These are phyloP conservation scores for Setaria viridis DNA, from an alignment of 202 grass and related monocot species.

Conservation along the genomic window DNA sequence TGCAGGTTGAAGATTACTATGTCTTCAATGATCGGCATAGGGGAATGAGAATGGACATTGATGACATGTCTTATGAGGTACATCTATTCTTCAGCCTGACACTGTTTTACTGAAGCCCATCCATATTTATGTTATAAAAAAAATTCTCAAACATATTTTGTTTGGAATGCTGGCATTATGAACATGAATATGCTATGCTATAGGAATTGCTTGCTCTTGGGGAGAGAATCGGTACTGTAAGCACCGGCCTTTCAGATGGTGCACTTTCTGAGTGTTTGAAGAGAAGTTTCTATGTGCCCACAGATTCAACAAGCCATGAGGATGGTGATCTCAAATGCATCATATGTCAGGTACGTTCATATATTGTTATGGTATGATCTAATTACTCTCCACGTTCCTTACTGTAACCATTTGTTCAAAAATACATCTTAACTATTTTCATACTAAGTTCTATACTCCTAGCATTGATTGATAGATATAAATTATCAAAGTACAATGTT, in stretches of 20 bases:
- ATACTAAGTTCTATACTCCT: neutral
- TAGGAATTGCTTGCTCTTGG: slow-evolving; percentile 85
- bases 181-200: neutral
- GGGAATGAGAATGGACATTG: slow-evolving; percentile 82
- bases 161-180: neutral
- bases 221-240: slow-evolving; percentile 86
- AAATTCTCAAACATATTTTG: neutral
- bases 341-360: slow-evolving; percentile 68
- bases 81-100: slow-evolving; percentile 35
- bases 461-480: neutral
- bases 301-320: slow-evolving; percentile 38
- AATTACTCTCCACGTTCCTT: neutral
- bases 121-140: neutral
- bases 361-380: slow-evolving; percentile 6
- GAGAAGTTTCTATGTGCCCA: slow-evolving; percentile 54
- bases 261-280: slow-evolving; percentile 60
- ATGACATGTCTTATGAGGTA: slow-evolving; percentile 79
- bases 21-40: slow-evolving; percentile 56
- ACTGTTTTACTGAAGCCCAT: neutral
- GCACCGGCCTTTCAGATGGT: slow-evolving; percentile 82
- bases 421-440: neutral
- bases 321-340: slow-evolving; percentile 79
- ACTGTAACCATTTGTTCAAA: neutral
- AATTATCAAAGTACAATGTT: neutral
- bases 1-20: slow-evolving; percentile 39